Conservation (phyloP, 805 yeast genomes). For the Lipomyces lipofer region DNA sequence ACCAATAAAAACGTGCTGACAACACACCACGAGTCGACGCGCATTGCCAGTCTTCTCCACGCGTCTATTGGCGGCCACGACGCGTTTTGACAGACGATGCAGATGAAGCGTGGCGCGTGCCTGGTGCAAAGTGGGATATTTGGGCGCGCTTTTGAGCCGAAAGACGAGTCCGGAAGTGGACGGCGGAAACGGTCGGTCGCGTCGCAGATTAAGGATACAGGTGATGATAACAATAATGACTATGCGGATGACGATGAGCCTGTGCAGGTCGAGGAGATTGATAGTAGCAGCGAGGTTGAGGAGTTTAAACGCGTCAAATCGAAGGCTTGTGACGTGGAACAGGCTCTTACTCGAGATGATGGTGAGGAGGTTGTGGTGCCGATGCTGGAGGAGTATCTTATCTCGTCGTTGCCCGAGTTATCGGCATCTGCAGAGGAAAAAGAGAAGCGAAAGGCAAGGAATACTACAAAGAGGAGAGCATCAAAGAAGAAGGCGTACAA, state of each 20-base stretch:
- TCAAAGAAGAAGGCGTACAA: background rate
- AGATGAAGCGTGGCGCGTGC: too few species aligned
- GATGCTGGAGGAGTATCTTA: background rate
- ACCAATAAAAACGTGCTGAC: too few species aligned
- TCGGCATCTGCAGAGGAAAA: background rate
- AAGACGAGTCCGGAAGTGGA: too few species aligned
- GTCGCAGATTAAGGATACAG: too few species aligned
- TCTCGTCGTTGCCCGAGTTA: background rate
- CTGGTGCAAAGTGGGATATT: too few species aligned
- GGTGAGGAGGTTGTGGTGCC: background rate
- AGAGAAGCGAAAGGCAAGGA: background rate
- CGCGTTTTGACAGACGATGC: too few species aligned
- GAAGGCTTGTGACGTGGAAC: background rate
- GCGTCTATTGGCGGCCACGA: too few species aligned
- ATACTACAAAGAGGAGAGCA: background rate
- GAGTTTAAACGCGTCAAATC: background rate
- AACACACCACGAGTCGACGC: too few species aligned
- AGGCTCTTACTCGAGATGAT: background rate
- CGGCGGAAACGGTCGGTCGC: too few species aligned
- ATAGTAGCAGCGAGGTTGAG: background rate
- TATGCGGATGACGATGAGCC: background rate
- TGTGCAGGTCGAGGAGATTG: background rate
- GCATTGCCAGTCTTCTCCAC: too few species aligned
- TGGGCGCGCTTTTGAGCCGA: too few species aligned
- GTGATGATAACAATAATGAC: background rate